Evolutionary conservation across 2,329 filamentous ascomycete species (phyloP).

Genomic region (Penicillium sp.): DNA sequence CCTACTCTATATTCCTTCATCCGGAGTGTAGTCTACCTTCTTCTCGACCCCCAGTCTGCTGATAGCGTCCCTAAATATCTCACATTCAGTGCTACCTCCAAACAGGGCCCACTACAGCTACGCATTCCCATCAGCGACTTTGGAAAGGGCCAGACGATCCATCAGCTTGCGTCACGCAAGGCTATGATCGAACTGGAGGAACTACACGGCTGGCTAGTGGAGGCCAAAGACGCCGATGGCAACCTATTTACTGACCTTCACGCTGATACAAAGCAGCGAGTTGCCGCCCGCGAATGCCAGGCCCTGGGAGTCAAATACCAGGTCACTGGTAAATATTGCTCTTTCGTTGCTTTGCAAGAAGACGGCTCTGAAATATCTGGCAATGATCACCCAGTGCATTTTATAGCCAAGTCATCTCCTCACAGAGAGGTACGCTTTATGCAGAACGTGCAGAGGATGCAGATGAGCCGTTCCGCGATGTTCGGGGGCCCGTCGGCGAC

Average conservation of each 20-base stretch:
- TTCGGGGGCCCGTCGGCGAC: too few relatives aligned
- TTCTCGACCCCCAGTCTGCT: conserved; percentile 52
- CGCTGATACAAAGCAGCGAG: conserved; percentile 51
- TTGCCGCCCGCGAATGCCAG: conserved; percentile 63
- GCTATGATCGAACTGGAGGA: conserved; percentile 65
- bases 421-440: background rate
- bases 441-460: too few relatives aligned
- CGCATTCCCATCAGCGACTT: conserved; percentile 58
- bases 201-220: conserved; percentile 60
- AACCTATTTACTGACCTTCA: conserved; percentile 46
- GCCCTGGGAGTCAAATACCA: conserved; percentile 61
- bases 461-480: too few relatives aligned
- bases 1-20: conserved; percentile 63
- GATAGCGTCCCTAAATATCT: conserved; percentile 51
- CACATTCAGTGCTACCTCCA: conserved; percentile 53
- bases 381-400: background rate
- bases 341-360: conserved; percentile 63
- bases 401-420: background rate
- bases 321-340: conserved; percentile 65
- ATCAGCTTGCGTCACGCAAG: conserved; percentile 66
- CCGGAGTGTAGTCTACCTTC: conserved; percentile 60
- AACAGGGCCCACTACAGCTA: conserved; percentile 56
- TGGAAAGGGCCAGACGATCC: conserved; percentile 52
- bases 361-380: background rate
- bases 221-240: conserved; percentile 47